These are phyloP conservation scores for Bocquillonia castaneifolia DNA, from an alignment of 441 rosid genomes.

Conservation along the genomic window DNA sequence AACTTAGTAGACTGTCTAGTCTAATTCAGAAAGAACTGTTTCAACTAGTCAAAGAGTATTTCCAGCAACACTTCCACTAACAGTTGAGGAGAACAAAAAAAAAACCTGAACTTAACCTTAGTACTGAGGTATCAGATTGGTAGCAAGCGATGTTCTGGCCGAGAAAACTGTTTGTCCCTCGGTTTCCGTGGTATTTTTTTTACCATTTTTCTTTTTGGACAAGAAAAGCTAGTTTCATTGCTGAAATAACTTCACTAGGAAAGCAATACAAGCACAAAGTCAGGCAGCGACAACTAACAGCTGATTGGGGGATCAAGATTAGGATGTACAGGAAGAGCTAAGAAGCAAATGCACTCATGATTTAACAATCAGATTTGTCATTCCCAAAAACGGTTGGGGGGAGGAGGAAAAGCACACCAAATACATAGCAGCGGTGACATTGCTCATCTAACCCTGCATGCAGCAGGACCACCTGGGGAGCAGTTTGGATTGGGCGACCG, in stretches of 20 bases:
- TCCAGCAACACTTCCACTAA: not conserved
- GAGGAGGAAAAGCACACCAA: constrained; percentile 36
- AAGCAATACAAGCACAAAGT: constrained; percentile 33
- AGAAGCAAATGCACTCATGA: constrained; percentile 36
- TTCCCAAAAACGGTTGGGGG: constrained; percentile 18
- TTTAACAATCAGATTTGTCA: constrained; percentile 36
- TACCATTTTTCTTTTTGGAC: too few species aligned
- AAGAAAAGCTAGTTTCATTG: too few species aligned
- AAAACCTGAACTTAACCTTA: too few species aligned
- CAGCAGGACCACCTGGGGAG: constrained; percentile 67
- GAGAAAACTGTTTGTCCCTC: not conserved
- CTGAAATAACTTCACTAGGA: constrained; percentile 17
- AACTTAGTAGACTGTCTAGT: not conserved
- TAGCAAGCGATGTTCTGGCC: not conserved
- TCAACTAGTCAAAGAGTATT: too few species aligned
- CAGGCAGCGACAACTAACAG: constrained; percentile 29
- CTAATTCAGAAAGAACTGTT: not conserved
- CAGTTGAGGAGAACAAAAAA: too few species aligned
- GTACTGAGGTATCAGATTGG: not conserved
- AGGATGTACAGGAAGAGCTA: constrained; percentile 30
- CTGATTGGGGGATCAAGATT: constrained; percentile 23
- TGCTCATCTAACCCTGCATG: constrained; percentile 77
- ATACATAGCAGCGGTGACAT: constrained; percentile 27
- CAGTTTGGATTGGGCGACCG: constrained; percentile 75
- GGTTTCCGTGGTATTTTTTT: not conserved